Evolutionary conservation across 441 rosid genomes (phyloP).

Genomic region (Eugenia klotzschiana): DNA sequence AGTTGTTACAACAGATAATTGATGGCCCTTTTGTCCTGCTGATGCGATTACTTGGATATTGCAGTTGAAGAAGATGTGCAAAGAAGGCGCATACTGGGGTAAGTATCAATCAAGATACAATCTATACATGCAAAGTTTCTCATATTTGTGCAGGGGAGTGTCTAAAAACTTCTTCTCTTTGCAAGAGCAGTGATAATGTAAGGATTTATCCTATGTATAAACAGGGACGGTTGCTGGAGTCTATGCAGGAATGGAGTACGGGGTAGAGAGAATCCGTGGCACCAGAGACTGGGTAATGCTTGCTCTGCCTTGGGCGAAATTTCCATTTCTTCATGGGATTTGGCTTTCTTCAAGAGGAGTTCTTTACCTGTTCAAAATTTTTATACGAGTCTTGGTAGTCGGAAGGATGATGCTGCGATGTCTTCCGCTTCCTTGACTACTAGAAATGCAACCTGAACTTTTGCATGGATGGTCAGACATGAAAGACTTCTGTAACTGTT

Average conservation of each 20-base stretch:
- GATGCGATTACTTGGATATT: background rate
- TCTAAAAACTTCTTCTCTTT: background rate
- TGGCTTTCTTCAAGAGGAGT: background rate
- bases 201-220: background rate
- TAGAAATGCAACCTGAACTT: background rate
- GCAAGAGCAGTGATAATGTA: background rate
- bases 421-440: background rate
- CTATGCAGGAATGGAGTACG: slow-evolving; percentile 56
- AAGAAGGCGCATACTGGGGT: slow-evolving; percentile 78
- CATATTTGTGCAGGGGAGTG: background rate
- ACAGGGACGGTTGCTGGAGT: slow-evolving; percentile 53
- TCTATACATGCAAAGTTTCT: background rate
- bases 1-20: background rate
- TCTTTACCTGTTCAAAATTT: background rate
- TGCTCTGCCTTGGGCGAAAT: background rate
- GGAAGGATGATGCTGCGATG: background rate
- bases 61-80: slow-evolving; percentile 70
- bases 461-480: background rate
- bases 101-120: background rate
- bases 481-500: background rate
- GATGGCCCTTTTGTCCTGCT: background rate
- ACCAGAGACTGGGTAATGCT: slow-evolving; percentile 52
- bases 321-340: background rate
- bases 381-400: background rate
- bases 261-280: slow-evolving; percentile 55